Evolutionary conservation across 2,329 filamentous ascomycete genomes (phyloP), one percentile per base, ranked within the genome.

Genomic region (Cucurbitaria berberidis): DNA sequence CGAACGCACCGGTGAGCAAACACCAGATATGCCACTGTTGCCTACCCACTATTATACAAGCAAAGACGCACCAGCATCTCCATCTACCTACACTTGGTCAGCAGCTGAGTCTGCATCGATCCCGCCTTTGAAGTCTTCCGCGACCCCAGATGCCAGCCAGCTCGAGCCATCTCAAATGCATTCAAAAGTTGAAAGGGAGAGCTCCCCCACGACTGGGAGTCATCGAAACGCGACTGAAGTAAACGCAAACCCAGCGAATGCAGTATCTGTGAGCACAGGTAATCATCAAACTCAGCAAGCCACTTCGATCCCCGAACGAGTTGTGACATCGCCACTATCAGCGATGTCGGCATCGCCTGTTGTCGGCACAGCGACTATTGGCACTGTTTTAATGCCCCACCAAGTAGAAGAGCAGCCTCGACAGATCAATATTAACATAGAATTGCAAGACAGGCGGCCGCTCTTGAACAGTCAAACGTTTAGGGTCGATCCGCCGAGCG

Each of bases 21-120:
- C 67, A n/a, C 73, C 73, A 21, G 66, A 67, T 19, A 64, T 76
- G 19, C 74, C 74, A 11, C 63, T 57, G 30, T 49, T 75, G n/a
- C 72, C 72, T 39, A 57, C 66, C 13, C 63, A 59, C 29, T 70
- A 66, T 46, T 65, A 57, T 19, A 34, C 40, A 10, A 61, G 29
- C 32, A 51, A 30, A 45, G 51, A 49, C 10, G 53, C 57, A 6
- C 51, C 61, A 24, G 50, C 59, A 11, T 55, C 63, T 15, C 53
- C 60, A 39, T 62, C 64, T 22, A 61, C 62, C 8, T 64, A 66
- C 24, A 66, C 60, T 21, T 69, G 65, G 63, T 62, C 66, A 19
- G 65, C 63, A 66, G n/a, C 63, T 57, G 54, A 61, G 52, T 48
- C 48, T 49, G 10, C 57, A 53, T 16, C 63, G 19, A 49, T 57